Base-by-base conservation (phyloP, 177 flowering plant genomes). In the Vitis hybrid region DNA sequence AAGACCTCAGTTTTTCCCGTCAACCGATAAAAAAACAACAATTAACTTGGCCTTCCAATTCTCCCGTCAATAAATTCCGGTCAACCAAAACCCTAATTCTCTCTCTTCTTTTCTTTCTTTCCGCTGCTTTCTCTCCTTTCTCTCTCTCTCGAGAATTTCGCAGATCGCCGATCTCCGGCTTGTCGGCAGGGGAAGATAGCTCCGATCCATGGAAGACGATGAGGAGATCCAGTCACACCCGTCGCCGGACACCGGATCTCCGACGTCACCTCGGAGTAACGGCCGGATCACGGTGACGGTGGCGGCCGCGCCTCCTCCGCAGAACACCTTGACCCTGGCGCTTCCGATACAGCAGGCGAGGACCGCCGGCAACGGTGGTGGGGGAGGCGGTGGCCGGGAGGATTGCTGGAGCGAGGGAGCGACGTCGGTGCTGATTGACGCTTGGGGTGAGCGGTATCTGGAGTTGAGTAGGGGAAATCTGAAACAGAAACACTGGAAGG, bases 401-500 rank as follows among this genome's bases (percentile, higher is more conserved):
- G 98, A 94, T 66, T 94, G 97, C 76, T 94, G 98, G 98, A 92
- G 93, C 82, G 97, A 90, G 66, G 94, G 82, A 0, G 96, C 96
- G 10, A 92, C 98, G 50, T 74, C 78, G 51, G 83, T 84, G 50
- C 75, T 94, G 26, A 88, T 94, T 53, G 96, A 91, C 15, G 98
- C 98, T 3, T 94, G 98, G 98, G 98, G 96, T 0, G 94, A 90
- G 57, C 67, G 98, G 57, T 94, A 91, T 62, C 56, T 92, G 63
- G 94, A 90, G 66, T 78, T 89, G 63, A 92, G 86, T 78, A 67
- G 98, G 8, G 98, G 98, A 10, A 94, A 91, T 68, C 72, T 94
- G 74, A 89, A 88, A 79, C 96, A 94, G 81, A 82, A 89, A 74
- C 94, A 94, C 74, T 94, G 98, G 98, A 81, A 85, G 68, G 96